Conservation (phyloP, 805 yeast genomes). For the Clavispora phyllophila region DNA sequence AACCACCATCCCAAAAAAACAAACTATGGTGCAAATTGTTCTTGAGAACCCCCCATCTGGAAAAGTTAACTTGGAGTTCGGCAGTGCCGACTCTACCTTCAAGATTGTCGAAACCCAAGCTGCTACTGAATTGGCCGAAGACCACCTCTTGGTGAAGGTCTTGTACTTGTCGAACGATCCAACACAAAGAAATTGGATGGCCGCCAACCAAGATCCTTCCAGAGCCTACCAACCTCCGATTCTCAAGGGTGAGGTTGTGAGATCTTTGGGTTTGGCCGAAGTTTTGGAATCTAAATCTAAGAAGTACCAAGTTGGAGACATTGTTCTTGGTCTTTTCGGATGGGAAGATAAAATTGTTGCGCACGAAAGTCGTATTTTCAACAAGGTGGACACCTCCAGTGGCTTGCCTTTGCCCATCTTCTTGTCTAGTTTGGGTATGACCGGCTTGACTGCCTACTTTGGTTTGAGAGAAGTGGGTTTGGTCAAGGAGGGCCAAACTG, state of each 20-base stretch:
- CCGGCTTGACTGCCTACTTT: constrained; percentile 59
- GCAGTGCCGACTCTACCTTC: constrained; percentile 27
- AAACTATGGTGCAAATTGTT: constrained; percentile 13
- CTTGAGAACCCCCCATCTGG: constrained; percentile 20
- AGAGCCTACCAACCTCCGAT: constrained; percentile 35
- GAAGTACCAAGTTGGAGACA: constrained; percentile 40
- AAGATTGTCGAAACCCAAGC: constrained; percentile 15
- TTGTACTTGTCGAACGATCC: constrained; percentile 55
- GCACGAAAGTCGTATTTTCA: constrained; percentile 19
- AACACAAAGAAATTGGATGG: constrained; percentile 56
- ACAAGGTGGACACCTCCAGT: constrained; percentile 23
- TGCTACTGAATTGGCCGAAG: constrained; percentile 21
- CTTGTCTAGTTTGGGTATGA: constrained; percentile 48
- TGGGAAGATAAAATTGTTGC: constrained; percentile 49
- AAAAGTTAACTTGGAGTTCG: constrained; percentile 17
- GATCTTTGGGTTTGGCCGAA: constrained; percentile 43
- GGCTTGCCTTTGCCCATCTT: constrained; percentile 38
- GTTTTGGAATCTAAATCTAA: constrained; percentile 43
- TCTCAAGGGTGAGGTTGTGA: constrained; percentile 41
- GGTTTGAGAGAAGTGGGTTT: constrained; percentile 49
- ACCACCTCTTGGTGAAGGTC: constrained; percentile 42
- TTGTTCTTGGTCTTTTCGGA: constrained; percentile 31
- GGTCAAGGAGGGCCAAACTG: constrained; percentile 40
- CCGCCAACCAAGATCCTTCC: constrained; percentile 25
- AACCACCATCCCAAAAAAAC: not conserved